Base-by-base conservation (phyloP, 1,284 basidiomycete species). In the Trichosporon coremiiforme region DNA sequence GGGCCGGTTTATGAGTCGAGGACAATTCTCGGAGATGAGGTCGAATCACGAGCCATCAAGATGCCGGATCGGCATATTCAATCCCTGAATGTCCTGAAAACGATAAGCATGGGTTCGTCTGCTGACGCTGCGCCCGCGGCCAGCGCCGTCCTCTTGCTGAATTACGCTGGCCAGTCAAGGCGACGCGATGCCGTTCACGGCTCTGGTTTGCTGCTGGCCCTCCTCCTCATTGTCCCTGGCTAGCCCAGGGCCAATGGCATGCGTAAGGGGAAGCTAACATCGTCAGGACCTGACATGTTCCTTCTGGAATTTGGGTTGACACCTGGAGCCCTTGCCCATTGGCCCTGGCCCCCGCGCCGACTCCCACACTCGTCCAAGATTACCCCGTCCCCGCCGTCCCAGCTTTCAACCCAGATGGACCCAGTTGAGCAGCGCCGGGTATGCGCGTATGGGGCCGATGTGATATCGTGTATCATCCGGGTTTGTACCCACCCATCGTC, bases 231-330 rank as follows among this genome's bases (percentile, higher is more conserved):
- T 22, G 47, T 20, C 47, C n/a, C 47, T 22, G 47, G 2, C 47
- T 22, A 15, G 20, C 4, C 47, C 47, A 53, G 47, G 47, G 47
- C 47, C 47, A 53, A 53, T 53, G 20, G 47, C 22, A 20, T 53
- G 57, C 29, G 57, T 25, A 57, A 9, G 10, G 33, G 33, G 55
- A 29, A n/a, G 4, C 55, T 29, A 15, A 33, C 55, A 31, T 13
- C 25, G 29, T 15, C 25, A 33, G 57, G 31, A n/a, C 17, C 29
- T 31, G 31, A 33, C 15, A 7, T 60, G 57, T 60, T 60, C 57
- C 57, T 60, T 33, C 57, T 60, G 57, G 57, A 60, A 60, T 60
- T 60, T 60, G 57, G 31, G 57, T 60, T 60, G 57, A 60, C 47
- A 53, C 47, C 47, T n/a, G 17, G 15, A 53, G 47, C 47, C 47